Evolutionary conservation across 768 basidiomycete species (phyloP).

Genomic region (Mycena pura): DNA sequence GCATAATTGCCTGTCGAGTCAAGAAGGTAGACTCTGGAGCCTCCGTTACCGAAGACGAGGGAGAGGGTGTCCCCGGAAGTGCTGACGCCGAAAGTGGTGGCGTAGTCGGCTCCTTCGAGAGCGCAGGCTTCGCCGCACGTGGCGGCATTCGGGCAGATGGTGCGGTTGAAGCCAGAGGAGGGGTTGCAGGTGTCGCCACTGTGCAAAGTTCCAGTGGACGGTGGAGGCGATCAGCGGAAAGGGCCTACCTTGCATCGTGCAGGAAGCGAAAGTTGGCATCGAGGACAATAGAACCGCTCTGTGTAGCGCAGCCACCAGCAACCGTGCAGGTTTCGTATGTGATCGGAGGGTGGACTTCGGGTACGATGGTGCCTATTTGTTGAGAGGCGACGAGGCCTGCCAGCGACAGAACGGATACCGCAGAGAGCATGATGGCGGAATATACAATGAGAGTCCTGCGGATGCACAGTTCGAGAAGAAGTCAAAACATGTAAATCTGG

Average conservation of each 20-base stretch:
- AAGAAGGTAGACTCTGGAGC: slow-evolving; percentile 43
- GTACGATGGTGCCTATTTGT: slow-evolving; percentile 44
- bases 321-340: slow-evolving; percentile 40
- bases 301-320: slow-evolving; percentile 30
- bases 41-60: slow-evolving; percentile 45
- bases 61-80: slow-evolving; percentile 39
- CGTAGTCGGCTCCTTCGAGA: slow-evolving; percentile 35
- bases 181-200: slow-evolving; percentile 21
- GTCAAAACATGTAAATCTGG: too few species aligned
- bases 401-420: slow-evolving; percentile 13
- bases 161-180: slow-evolving; percentile 32
- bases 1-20: slow-evolving; percentile 34
- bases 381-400: slow-evolving; percentile 30
- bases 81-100: slow-evolving; percentile 45
- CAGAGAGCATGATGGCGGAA: slow-evolving; percentile 18
- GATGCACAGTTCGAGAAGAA: too few species aligned
- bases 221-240: not conserved
- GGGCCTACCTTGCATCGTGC: slow-evolving; percentile 30
- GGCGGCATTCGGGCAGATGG: slow-evolving; percentile 40
- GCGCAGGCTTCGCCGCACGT: slow-evolving; percentile 23
- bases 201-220: slow-evolving; percentile 12
- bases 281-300: slow-evolving; percentile 35
- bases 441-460: too few species aligned
- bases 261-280: slow-evolving; percentile 49
- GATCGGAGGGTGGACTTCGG: slow-evolving; percentile 45